Evolutionary conservation across 805 yeast genomes (phyloP), one percentile per base, ranked within the genome.

Genomic region (Pichia nanzhaoensis): DNA sequence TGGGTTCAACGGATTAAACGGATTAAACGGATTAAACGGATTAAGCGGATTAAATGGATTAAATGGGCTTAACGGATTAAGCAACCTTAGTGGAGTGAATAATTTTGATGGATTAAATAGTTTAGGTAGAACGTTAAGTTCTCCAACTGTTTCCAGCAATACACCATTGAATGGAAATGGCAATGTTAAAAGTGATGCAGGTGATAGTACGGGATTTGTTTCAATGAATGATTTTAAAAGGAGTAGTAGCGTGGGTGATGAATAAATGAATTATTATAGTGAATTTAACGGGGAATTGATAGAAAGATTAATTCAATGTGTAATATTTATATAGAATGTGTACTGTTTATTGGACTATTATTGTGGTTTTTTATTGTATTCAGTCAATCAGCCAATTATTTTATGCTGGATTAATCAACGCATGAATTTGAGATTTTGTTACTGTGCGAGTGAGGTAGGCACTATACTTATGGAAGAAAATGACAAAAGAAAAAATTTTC

Each of bases 101-200:
- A 30, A n/a, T 22, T 31, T 40, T 17, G 33, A 40, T 34, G 44
- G 44, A 40, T 40, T 40, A 21, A 41, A 27, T 35, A 30, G 28
- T 32, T 24, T 43, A 13, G 30, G 37, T 16, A 32, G 42, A 31
- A 37, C 42, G 4, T 32, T 43, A 19, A 43, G 42, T 32, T 43
- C 46, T 16, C 46, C 46, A 14, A 33, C 37, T n/a, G 24, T 37
- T 16, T 32, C 46, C n/a, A 33, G 18, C 21, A 18, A 37, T 17
- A 12, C 45, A 13, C 30, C 22, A 19, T 35, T 28, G 30, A 31
- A 35, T 27, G 39, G 32, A 10, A 24, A 24, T 24, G 28, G 28
- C 6, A 24, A 24, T 24, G 28, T 24, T 24, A 24, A 24, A 6
- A 33, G 38, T 19, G 9, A 34, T 16, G 9, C 27, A 31, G 22